Base-by-base conservation (phyloP, 108 stramenopile species). In the Nitzschia sp. region DNA sequence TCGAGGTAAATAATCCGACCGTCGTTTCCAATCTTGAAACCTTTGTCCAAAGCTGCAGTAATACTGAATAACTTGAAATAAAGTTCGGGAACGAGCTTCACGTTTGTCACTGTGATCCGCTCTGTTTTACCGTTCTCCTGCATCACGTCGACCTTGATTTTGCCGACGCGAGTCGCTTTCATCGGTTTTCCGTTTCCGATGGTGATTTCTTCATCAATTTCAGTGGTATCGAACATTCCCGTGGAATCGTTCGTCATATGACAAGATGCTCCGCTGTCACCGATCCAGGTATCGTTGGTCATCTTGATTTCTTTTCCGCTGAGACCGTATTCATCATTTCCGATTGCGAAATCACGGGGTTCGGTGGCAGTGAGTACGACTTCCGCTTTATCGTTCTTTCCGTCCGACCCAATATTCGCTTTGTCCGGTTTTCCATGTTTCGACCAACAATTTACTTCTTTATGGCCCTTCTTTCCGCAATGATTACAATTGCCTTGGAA, bases 401-500 rank as follows among this genome's bases (percentile, higher is more conserved):
- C 55, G 11, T 21, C n/a, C 28, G 31, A 29, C 4, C 28, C 31
- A 15, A 22, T 29, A 15, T 29, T 22, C 11, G 55, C 55, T 57
- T 15, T 25, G 3, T 57, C 15, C 55, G 11, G 11, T 27, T 16
- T 57, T 58, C 15, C 50, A 28, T 47, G 6, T 11, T 60, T 27
- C 30, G 59, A 22, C 21, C 59, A 32, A 35, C 69, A 70, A 3
- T 70, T 22, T 5, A 46, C 26, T 16, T 15, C 55, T 44, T 70
- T 61, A 25, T 70, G 69, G 2, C 69, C 69, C 9, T 16, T 16
- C 34, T 70, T 70, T 6, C 31, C 31, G 57, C 69, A 70, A n/a
- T 34, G 45, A 58, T 46, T 3, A 23, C 69, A 70, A 2, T 23
- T 61, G 5, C 69, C 61, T 4, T 8, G 45, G 31, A 70, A 70